Conservation (phyloP, 352 stramenopile species). For the Phytophthora europaea region DNA sequence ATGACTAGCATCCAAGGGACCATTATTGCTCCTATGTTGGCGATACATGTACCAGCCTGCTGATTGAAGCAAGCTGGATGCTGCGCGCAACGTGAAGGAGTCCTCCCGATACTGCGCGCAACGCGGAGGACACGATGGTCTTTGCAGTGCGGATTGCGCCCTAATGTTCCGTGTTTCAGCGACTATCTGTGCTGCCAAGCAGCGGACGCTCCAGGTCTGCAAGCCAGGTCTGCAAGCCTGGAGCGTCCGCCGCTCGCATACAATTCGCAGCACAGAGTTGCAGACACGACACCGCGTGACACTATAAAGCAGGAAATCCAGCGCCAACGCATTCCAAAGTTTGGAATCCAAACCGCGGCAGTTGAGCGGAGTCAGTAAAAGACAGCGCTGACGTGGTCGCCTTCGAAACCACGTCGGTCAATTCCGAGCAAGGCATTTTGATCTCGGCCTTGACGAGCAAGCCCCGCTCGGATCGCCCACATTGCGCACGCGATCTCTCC, state of each 20-base stretch:
- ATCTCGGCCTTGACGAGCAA: not conserved
- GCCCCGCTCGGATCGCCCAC: not conserved
- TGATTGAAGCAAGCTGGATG: constrained; percentile 1
- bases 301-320: constrained; percentile 25
- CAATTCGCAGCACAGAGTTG: too few relatives aligned
- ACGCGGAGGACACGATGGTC: too few relatives aligned
- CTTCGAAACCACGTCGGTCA: constrained; percentile 10
- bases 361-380: constrained; percentile 6
- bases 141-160: too few relatives aligned
- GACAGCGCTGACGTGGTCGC: not conserved
- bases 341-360: not conserved
- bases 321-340: not conserved
- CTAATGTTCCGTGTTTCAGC: too few relatives aligned
- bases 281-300: constrained; percentile 7
- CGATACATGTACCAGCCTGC: not conserved
- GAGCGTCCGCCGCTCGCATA: too few relatives aligned
- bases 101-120: too few relatives aligned
- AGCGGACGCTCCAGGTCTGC: too few relatives aligned
- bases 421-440: not conserved
- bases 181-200: too few relatives aligned
- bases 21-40: not conserved
- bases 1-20: constrained; percentile 13
- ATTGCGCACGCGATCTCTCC: not conserved
- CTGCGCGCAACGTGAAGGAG: not conserved
- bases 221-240: too few relatives aligned